These are phyloP conservation scores for Rhodotorula toruloides DNA, from an alignment of 768 basidiomycete genomes.

Conservation along the genomic window DNA sequence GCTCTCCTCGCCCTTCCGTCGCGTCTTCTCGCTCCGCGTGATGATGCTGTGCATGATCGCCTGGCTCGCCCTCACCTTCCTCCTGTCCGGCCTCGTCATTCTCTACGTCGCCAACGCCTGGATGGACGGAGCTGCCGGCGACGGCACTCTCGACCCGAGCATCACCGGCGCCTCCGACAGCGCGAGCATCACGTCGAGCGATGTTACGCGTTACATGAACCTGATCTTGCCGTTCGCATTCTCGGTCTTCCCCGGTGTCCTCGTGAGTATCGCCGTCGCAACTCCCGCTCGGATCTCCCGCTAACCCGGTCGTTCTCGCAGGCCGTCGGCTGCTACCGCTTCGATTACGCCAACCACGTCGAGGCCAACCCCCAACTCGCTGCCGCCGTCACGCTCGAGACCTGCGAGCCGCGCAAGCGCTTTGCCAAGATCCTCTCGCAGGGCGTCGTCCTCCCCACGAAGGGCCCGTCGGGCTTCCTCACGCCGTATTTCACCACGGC, in stretches of 20 bases:
- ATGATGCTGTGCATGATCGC: constrained; percentile 4
- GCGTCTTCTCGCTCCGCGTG: constrained; percentile 17
- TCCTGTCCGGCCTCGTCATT: constrained; percentile 2
- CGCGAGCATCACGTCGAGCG: not conserved
- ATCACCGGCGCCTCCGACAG: not conserved
- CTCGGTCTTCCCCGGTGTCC: not conserved
- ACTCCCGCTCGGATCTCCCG: too few relatives aligned
- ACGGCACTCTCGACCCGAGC: constrained; percentile 7
- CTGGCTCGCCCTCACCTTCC: constrained; percentile 5
- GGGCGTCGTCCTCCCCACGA: constrained; percentile 20
- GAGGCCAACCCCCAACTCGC: not conserved
- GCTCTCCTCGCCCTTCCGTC: not conserved
- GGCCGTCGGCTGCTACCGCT: constrained; percentile 31
- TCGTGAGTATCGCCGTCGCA: too few relatives aligned
- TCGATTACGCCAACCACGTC: constrained; percentile 27
- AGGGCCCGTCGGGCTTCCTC: not conserved
- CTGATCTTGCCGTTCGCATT: constrained; percentile 1
- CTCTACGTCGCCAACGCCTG: not conserved
- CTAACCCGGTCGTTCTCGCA: not conserved
- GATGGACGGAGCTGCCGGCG: not conserved
- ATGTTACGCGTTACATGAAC: constrained; percentile 15
- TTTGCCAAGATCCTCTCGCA: not conserved
- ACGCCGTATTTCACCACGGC: constrained; percentile 27
- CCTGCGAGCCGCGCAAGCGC: constrained; percentile 4
- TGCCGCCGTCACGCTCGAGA: constrained; percentile 11